Conservation (phyloP, 495 filamentous ascomycete species). For the Penicillium silybi region DNA sequence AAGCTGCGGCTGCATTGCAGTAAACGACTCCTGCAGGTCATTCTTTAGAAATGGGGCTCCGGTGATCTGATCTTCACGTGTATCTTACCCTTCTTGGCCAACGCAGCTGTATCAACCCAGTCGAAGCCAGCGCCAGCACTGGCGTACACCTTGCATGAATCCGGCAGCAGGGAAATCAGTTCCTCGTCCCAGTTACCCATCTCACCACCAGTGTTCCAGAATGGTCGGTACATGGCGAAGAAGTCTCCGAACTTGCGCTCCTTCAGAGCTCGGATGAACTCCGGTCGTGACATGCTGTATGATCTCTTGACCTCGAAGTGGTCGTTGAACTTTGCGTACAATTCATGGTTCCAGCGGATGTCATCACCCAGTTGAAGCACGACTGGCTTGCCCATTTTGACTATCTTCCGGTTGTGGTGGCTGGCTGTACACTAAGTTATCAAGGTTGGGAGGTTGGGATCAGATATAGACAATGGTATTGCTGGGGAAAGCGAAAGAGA, state of each 20-base stretch:
- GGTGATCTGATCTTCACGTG: neutral
- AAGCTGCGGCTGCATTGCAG: constrained; percentile 66
- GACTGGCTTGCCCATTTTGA: constrained; percentile 28
- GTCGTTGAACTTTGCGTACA: constrained; percentile 51
- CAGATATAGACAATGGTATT: neutral
- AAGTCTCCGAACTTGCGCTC: constrained; percentile 69
- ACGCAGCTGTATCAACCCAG: constrained; percentile 64
- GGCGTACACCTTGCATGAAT: constrained; percentile 63
- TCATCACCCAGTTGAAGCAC: constrained; percentile 68
- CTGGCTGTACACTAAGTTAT: neutral
- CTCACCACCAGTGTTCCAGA: constrained; percentile 75
- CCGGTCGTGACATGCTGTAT: constrained; percentile 49
- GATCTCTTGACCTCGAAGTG: constrained; percentile 49
- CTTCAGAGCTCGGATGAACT: constrained; percentile 60
- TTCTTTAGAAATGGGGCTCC: neutral
- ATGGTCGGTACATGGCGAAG: constrained; percentile 68
- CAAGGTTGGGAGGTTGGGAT: neutral
- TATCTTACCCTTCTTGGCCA: constrained; percentile 61
- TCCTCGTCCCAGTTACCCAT: constrained; percentile 76
- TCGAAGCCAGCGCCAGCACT: constrained; percentile 74
- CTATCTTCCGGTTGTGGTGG: neutral
- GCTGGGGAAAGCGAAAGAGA: neutral
- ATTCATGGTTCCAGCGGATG: constrained; percentile 60
- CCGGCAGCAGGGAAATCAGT: constrained; percentile 60
- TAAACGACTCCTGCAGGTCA: constrained; percentile 56